A percentile compares a stretch with the other conserved stretches of the same genome.
Conservation (phyloP, 768 basidiomycete species). For the Hygrocybe coccinea region DNA sequence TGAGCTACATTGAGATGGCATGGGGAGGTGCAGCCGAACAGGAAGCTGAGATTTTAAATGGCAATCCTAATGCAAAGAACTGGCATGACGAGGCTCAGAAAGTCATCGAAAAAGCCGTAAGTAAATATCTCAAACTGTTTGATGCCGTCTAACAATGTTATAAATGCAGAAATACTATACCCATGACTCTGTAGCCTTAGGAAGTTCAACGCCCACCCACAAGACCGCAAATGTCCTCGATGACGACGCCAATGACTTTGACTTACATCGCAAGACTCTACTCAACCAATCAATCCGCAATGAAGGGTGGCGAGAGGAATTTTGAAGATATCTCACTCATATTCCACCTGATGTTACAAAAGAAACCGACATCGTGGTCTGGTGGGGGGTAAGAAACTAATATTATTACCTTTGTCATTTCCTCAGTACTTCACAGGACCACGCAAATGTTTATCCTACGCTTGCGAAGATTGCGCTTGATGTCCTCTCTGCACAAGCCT, state of each 20-base stretch:
- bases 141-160: neutral
- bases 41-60: conserved; percentile 6
- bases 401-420: neutral
- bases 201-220: neutral
- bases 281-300: neutral
- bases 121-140: conserved; percentile 5
- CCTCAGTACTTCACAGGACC: neutral
- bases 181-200: neutral
- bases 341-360: conserved; percentile 4
- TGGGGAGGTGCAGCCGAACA: conserved; percentile 30
- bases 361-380: conserved; percentile 8
- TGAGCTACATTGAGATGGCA: conserved; percentile 19
- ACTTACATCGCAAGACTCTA: conserved; percentile 4
- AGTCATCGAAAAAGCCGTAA: conserved; percentile 6
- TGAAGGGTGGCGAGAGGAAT: conserved; percentile 5
- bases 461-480: conserved; percentile 15
- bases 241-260: neutral
- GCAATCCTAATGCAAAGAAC: conserved; percentile 15
- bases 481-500: conserved; percentile 16
- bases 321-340: conserved; percentile 2
- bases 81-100: conserved; percentile 18
- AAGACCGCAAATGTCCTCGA: neutral
- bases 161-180: conserved; percentile 14
- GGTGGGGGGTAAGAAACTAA: conserved; percentile 6
- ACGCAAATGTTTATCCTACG: conserved; percentile 12